Evolutionary conservation across 208 protist genomes (phyloP).

Genomic region (Acanthamoeba healyi): DNA sequence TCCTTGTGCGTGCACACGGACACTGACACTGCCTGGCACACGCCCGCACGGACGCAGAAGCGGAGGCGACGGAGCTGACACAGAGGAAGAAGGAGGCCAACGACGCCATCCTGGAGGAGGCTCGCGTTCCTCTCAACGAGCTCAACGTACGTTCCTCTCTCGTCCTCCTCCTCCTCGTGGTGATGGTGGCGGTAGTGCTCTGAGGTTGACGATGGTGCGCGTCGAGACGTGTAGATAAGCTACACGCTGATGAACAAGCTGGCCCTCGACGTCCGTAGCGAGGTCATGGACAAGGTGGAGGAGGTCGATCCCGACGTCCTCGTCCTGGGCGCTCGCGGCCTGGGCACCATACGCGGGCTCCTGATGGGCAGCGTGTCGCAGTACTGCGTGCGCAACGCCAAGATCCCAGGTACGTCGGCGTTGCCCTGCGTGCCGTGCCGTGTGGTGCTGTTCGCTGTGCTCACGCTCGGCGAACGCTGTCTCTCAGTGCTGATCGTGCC

Average conservation of each 20-base stretch:
- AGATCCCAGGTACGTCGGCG: not conserved
- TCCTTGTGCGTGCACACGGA: too few species aligned
- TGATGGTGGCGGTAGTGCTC: not conserved
- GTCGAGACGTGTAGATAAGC: not conserved
- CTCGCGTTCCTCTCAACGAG: not conserved
- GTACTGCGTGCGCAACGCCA: not conserved
- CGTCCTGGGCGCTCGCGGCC: not conserved
- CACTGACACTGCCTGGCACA: too few species aligned
- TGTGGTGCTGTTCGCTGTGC: not conserved
- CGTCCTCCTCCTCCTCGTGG: not conserved
- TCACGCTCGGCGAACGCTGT: not conserved
- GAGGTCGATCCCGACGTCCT: not conserved
- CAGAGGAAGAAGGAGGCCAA: constrained; percentile 1
- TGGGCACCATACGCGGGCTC: not conserved
- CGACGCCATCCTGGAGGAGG: constrained; percentile 9
- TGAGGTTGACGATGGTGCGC: not conserved
- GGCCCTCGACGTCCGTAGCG: not conserved
- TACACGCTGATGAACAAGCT: constrained; percentile 19
- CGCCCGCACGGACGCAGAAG: not conserved
- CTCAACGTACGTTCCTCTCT: not conserved
- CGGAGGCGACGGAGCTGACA: not conserved
- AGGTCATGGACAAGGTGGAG: constrained; percentile 11
- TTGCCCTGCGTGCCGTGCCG: not conserved
- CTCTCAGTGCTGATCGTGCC: not conserved
- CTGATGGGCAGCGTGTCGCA: constrained; percentile 26